Evolutionary conservation across 2,329 filamentous ascomycete species (phyloP).

Genomic region (Fusarium camptoceras): DNA sequence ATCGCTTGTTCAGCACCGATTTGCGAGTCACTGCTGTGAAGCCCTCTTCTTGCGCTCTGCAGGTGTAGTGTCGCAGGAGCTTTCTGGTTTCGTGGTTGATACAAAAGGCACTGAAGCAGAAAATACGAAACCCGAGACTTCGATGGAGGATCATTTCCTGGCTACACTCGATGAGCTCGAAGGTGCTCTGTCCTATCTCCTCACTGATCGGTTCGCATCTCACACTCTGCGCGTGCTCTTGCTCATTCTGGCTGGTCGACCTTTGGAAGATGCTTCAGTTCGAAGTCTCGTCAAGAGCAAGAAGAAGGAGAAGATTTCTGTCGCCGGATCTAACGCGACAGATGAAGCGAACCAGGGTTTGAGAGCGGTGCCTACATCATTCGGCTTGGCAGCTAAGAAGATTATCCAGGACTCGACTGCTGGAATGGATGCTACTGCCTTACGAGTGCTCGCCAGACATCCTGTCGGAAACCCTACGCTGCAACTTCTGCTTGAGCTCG

Average conservation of each 20-base stretch:
- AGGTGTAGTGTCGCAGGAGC: slow-evolving; percentile 79
- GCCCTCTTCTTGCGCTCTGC: slow-evolving; percentile 88
- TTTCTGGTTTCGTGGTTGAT: slow-evolving; percentile 62
- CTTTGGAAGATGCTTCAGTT: slow-evolving; percentile 75
- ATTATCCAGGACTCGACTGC: slow-evolving; percentile 82
- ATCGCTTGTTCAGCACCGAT: slow-evolving; percentile 91
- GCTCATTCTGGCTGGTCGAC: slow-evolving; percentile 84
- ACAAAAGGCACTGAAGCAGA: slow-evolving; percentile 57
- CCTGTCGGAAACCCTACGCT: slow-evolving; percentile 91
- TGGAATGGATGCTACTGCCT: slow-evolving; percentile 80
- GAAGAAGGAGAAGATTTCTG: slow-evolving; percentile 86
- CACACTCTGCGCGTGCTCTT: slow-evolving; percentile 89
- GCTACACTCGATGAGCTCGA: slow-evolving; percentile 89
- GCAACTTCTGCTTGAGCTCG: slow-evolving; percentile 89
- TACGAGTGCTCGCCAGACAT: slow-evolving; percentile 87
- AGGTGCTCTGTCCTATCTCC: slow-evolving; percentile 81
- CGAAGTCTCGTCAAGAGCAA: slow-evolving; percentile 88
- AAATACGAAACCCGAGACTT: slow-evolving; percentile 63
- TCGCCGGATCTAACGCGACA: slow-evolving; percentile 64
- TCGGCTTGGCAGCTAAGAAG: slow-evolving; percentile 80
- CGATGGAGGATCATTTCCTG: slow-evolving; percentile 88
- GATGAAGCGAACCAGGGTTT: slow-evolving; percentile 59
- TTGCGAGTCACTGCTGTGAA: slow-evolving; percentile 97
- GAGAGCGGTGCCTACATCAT: slow-evolving; percentile 80
- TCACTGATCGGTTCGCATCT: slow-evolving; percentile 90